These are phyloP conservation scores for Typha latifolia DNA, from an alignment of 176 grass and related monocot genomes.

Conservation along the genomic window DNA sequence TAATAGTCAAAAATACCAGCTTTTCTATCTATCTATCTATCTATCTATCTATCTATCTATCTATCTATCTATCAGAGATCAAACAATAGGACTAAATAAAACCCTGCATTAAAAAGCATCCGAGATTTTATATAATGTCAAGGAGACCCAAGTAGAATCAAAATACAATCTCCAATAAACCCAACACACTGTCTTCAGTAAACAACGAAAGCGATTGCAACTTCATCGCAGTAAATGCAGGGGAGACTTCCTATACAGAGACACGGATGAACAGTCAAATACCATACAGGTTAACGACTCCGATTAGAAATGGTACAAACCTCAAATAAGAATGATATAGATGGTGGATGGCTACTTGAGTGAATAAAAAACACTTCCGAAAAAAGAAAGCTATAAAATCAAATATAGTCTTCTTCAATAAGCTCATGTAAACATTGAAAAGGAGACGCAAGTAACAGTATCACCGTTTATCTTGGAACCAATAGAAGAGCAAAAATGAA, in stretches of 20 bases:
- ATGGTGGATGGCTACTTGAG: background rate
- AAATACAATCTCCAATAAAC: no score
- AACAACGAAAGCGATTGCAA: constrained; percentile 14
- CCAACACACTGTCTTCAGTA: background rate
- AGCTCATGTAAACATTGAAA: background rate
- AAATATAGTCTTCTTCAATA: background rate
- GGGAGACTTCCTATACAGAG: constrained; percentile 7
- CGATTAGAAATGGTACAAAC: constrained; percentile 11
- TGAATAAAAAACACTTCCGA: no score
- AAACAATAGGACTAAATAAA: no score
- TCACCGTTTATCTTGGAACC: background rate
- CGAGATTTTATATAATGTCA: no score
- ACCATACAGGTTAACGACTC: constrained; percentile 19
- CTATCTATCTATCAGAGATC: no score
- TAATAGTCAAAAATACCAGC: background rate
- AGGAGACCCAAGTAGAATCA: no score
- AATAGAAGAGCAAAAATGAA: background rate
- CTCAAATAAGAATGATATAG: background rate
- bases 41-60: no score
- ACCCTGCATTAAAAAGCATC: no score
- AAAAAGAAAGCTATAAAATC: background rate
- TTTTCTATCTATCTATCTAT: no score
- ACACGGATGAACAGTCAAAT: constrained; percentile 23
- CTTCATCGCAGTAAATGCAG: constrained; percentile 12
- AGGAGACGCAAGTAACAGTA: background rate